Conservation (phyloP, 495 filamentous ascomycete species). For the Hypoxylon trugodes region DNA sequence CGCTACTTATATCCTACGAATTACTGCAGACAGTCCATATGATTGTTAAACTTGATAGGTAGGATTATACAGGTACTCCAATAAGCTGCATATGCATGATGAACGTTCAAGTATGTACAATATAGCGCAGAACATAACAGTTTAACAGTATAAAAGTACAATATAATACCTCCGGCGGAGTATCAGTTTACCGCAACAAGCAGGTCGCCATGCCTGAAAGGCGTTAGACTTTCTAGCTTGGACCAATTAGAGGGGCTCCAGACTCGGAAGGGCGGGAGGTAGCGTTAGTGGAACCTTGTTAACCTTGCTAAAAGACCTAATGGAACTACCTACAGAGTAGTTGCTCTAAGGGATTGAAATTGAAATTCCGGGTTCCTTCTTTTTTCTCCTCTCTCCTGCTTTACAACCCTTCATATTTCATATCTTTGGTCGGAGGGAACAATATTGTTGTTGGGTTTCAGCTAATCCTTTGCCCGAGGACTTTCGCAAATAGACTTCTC, state of each 20-base stretch:
- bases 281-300: constrained; percentile 22
- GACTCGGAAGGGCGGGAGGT: constrained; percentile 34
- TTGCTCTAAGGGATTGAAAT: constrained; percentile 16
- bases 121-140: too few relatives aligned
- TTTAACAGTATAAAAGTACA: too few relatives aligned
- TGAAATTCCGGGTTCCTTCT: constrained; percentile 31
- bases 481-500: constrained; percentile 10
- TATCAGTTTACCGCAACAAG: constrained; percentile 31
- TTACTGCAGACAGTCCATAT: not conserved
- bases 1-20: not conserved
- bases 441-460: constrained; percentile 8
- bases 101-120: constrained; percentile 21
- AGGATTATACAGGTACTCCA: not conserved
- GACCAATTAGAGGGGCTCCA: constrained; percentile 31
- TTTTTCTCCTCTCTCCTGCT: constrained; percentile 5
- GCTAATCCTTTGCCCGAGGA: constrained; percentile 1
- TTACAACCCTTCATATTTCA: constrained; percentile 1
- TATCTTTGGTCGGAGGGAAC: constrained; percentile 15
- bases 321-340: too few relatives aligned
- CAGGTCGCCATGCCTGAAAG: not conserved
- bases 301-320: constrained; percentile 10
- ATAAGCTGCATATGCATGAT: constrained; percentile 29
- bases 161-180: constrained; percentile 34
- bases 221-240: not conserved
- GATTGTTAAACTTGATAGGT: not conserved